These are phyloP conservation scores for Cercospora sesami DNA, from an alignment of 2,329 filamentous ascomycete species.

Conservation along the genomic window DNA sequence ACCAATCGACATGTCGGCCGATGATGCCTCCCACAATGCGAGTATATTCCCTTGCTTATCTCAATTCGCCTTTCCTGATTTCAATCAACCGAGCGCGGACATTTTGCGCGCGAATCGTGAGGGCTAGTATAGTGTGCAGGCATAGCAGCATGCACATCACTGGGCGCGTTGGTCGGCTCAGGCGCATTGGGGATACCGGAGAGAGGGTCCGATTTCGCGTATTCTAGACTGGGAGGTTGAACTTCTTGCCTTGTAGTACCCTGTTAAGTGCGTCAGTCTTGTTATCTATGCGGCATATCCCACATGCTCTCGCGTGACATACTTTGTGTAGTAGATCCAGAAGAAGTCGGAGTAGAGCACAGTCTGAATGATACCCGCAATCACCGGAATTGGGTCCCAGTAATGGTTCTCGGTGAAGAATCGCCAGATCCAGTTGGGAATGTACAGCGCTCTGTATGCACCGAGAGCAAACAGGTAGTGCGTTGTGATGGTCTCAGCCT, in stretches of 20 bases:
- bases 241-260: constrained; percentile 56
- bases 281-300: not conserved
- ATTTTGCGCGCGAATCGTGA: not conserved
- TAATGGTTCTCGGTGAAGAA: constrained; percentile 69
- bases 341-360: constrained; percentile 98
- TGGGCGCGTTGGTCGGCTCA: not conserved
- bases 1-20: not conserved
- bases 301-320: constrained; percentile 37
- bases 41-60: not conserved
- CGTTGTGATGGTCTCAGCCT: constrained; percentile 98
- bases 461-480: constrained; percentile 96
- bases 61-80: not conserved
- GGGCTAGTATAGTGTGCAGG: not conserved
- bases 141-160: not conserved
- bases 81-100: not conserved
- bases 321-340: constrained; percentile 99
- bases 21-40: not conserved
- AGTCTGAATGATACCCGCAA: constrained; percentile 90
- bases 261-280: constrained; percentile 34
- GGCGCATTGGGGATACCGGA: not conserved
- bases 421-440: constrained; percentile 96
- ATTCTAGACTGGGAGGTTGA: constrained; percentile 54
- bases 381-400: constrained; percentile 81
- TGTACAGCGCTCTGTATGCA: constrained; percentile 88
- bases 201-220: not conserved